Percentiles rank a stretch among this genome's conserved stretches.
Conservation (phyloP, 345 rosid genomes). For the Moricandia arvensis region DNA sequence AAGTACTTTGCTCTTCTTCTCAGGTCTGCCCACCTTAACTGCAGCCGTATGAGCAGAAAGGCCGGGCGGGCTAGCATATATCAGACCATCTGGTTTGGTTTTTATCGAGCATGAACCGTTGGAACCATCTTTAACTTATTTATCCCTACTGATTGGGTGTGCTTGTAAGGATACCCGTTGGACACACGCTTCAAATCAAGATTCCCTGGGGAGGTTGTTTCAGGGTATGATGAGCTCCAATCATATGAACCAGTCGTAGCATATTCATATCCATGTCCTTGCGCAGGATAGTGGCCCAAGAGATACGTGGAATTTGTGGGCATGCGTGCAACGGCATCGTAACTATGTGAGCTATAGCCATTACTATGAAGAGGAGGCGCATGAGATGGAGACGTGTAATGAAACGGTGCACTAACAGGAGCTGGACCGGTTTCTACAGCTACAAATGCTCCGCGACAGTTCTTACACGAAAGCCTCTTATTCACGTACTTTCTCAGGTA, state of each 20-base stretch:
- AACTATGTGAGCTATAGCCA: conserved; percentile 65
- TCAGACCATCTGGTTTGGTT: conserved; percentile 30
- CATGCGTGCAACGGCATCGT: conserved; percentile 67
- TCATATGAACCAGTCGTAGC: conserved; percentile 69
- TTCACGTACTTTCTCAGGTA: conserved; percentile 94
- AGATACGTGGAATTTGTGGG: conserved; percentile 63
- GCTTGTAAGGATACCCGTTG: conserved; percentile 54
- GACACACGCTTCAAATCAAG: conserved; percentile 57
- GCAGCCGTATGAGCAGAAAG: conserved; percentile 41
- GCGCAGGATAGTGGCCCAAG: conserved; percentile 68
- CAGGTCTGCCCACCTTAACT: conserved; percentile 51
- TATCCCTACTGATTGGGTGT: conserved; percentile 47
- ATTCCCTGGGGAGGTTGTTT: conserved; percentile 57
- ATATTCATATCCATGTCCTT: conserved; percentile 82
- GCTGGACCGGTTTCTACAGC: conserved; percentile 87
- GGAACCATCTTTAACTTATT: conserved; percentile 48
- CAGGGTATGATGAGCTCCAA: conserved; percentile 66
- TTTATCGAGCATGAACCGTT: conserved; percentile 51
- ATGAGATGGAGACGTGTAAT: conserved; percentile 58
- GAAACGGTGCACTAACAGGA: conserved; percentile 77
- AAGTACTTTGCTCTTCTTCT: conserved; percentile 74
- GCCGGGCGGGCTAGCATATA: conserved; percentile 34
- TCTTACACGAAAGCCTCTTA: conserved; percentile 95
- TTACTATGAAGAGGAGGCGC: conserved; percentile 43
- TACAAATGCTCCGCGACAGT: conserved; percentile 89